phyloP scores from a whole-genome alignment of 2,329 filamentous ascomycete species.

The Aspergillus fijiensis region DNA sequence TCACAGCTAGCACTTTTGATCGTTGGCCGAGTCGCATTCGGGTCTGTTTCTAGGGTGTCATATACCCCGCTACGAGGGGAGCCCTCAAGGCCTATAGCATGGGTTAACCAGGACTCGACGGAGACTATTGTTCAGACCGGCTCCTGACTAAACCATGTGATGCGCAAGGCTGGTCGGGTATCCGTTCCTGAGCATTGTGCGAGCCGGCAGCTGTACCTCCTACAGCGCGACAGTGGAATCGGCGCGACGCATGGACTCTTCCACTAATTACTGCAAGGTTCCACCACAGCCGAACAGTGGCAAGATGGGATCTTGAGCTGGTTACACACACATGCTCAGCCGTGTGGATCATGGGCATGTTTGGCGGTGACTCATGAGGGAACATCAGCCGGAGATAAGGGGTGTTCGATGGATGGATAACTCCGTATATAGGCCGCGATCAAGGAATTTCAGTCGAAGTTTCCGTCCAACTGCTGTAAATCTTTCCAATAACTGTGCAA shows the following conservation, averaged over 20 bases:
- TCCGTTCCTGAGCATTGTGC: neutral
- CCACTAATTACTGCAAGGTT: neutral
- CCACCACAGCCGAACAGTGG: neutral
- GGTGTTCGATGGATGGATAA: neutral
- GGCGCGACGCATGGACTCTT: neutral
- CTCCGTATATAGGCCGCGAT: neutral
- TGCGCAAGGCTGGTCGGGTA: neutral
- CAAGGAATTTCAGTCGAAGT: neutral
- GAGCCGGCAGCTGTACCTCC: neutral
- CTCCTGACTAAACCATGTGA: neutral
- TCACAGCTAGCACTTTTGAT: neutral
- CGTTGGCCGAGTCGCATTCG: neutral
- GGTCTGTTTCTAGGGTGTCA: neutral
- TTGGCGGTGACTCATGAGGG: constrained; percentile 3
- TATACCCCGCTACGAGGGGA: neutral
- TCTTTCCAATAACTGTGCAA: too few relatives aligned
- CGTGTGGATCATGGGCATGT: constrained; percentile 3
- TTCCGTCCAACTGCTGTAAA: neutral
- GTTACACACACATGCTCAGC: neutral
- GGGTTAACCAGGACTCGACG: neutral
- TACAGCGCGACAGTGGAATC: neutral
- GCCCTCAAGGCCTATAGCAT: neutral
- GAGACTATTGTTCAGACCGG: neutral
- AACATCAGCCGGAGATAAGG: constrained; percentile 1
- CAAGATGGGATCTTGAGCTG: neutral